Evolutionary conservation across 163 green algal genomes (phyloP), one percentile per base, ranked within the genome.

Genomic region (Chloromonas sp.): DNA sequence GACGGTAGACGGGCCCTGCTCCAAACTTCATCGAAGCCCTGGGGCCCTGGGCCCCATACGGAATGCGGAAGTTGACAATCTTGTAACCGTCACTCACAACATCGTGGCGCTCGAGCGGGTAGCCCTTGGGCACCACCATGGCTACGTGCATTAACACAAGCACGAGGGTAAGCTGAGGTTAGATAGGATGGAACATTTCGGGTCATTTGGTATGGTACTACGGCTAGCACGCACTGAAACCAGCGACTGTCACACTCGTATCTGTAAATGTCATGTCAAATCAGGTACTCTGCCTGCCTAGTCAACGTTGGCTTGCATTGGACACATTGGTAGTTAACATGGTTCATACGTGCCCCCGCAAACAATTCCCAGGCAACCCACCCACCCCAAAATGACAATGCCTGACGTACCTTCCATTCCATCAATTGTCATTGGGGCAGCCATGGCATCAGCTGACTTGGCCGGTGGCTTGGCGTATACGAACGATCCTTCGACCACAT

Each of bases 21-120:
- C 71, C 71, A 14, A 14, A 2, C 13, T 58, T 36, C 5, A 11
- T 11, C 5, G 71, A 14, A 36, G 2, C 11, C 71, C 71, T 36
- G 11, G 11, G 71, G 11, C 82, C 82, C 2, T 59, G 3, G 60
- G 61, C 58, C 76, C 85, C 85, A 70, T 84, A 88, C 1, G 85
- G 85, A 3, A 88, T 86, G 57, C 85, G 85, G 82, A 88, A 88
- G 59, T 76, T 88, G 78, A 71, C 78, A 15, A 88, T 60, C 85
- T 86, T 84, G 85, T 88, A 88, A 66, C 85, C 85, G 36, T 36
- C 36, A 0, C 79, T 88, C 60, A 85, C 15, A 1, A 74, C 61
- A 58, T 60, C 1, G 78, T 88, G 82, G 60, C 82, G 77, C 82
- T 88, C 82, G 66, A 88, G 70, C 0, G 82, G 85, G 15, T 88